Evolutionary conservation across 495 filamentous ascomycete genomes (phyloP), one percentile per base, ranked within the genome.

Genomic region (Thozetella sp.): DNA sequence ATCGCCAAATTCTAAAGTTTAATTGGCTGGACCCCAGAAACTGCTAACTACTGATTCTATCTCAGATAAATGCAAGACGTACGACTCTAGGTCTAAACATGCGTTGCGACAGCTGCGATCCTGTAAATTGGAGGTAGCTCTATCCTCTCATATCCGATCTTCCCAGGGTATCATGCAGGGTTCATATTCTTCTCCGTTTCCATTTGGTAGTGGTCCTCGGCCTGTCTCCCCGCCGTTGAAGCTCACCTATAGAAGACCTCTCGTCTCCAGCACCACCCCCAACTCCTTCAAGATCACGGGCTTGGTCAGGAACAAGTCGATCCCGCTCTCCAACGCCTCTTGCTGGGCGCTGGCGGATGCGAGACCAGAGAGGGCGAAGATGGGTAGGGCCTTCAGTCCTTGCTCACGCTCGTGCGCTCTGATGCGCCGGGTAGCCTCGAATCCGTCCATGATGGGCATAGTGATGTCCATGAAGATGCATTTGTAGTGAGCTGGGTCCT

Each of bases 281-380:
- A 48, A n/a, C 10, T 48, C 43, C 43, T 59, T 56, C 58, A 80
- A 67, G 58, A 72, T 70, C 25, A 91, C 86, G 0, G 89, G 90
- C 60, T 93, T 93, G 3, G 87, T 90, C 57, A 92, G 66, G 63
- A 90, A 92, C 48, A 89, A 63, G 63, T 91, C 85, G 17, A 89
- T 78, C 2, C 90, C 90, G 22, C 81, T 84, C 11, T 79, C 77
- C 58, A 88, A 77, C 0, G 89, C 89, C 58, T 90, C 87, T 10
- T 82, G 80, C 60, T 86, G 81, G 57, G 87, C 86, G 6, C 78
- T 74, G 17, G 83, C 80, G 54, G 84, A 87, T 50, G 86, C 87
- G 11, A 91, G 73, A 0, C 90, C 89, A 0, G 89, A 91, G 15
- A 92, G 74, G 1, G 89, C 90, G 48, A 91, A 85, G 54, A 93